Evolutionary conservation across 2,329 filamentous ascomycete species (phyloP).

Genomic region (Alternaria conjuncta): DNA sequence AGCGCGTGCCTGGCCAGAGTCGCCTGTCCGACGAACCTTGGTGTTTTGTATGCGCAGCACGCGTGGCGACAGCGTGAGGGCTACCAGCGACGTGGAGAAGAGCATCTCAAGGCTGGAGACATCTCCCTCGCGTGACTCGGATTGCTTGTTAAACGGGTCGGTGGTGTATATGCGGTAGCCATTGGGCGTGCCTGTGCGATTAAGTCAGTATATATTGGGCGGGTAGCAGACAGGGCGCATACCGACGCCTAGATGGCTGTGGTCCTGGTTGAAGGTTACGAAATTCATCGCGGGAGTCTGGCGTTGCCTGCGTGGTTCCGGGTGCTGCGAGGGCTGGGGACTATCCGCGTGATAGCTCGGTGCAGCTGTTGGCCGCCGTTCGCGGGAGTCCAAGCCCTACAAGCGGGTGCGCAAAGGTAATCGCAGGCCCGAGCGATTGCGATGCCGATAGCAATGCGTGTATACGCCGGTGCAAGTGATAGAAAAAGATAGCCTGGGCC

Average conservation of each 20-base stretch:
- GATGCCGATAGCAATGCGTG: slow-evolving; percentile 18
- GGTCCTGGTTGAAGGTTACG: slow-evolving; percentile 99
- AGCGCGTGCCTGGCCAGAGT: slow-evolving; percentile 3
- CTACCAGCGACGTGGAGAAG: slow-evolving; percentile 96
- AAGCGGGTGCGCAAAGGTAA: slow-evolving; percentile 11
- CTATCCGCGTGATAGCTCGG: slow-evolving; percentile 9
- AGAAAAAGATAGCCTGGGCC: slow-evolving; percentile 3
- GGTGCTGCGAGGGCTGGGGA: slow-evolving; percentile 7
- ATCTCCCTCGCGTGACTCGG: slow-evolving; percentile 92
- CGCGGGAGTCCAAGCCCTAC: slow-evolving; percentile 12
- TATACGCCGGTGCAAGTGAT: background rate
- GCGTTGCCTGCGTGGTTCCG: slow-evolving; percentile 11
- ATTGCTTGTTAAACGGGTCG: slow-evolving; percentile 93
- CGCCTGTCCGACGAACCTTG: slow-evolving; percentile 66
- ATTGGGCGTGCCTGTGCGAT: slow-evolving; percentile 76
- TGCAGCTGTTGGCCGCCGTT: slow-evolving; percentile 33
- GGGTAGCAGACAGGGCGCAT: slow-evolving; percentile 44
- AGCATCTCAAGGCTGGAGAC: slow-evolving; percentile 98
- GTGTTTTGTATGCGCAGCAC: slow-evolving; percentile 97
- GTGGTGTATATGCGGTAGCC: slow-evolving; percentile 97
- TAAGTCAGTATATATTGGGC: slow-evolving; percentile 10
- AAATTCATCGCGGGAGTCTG: slow-evolving; percentile 76
- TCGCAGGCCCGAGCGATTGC: slow-evolving; percentile 1
- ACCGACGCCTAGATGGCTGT: slow-evolving; percentile 96
- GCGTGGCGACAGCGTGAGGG: slow-evolving; percentile 87